phyloP scores from a whole-genome alignment of 2,329 filamentous ascomycete species.

The Claviceps capensis region DNA sequence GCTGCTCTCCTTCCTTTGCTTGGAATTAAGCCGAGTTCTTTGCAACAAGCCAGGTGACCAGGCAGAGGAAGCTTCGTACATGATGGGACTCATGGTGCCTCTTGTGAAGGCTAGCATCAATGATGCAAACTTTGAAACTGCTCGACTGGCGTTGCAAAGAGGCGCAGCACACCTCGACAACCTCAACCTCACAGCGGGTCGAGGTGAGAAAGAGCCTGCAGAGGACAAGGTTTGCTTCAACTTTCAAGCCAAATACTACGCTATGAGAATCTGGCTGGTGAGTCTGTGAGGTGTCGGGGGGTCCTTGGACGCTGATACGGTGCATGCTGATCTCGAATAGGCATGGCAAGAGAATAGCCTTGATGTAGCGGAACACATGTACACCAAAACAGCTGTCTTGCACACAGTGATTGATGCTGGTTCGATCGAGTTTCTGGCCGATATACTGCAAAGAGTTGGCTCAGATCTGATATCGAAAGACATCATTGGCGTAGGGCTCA shows the following conservation, averaged over 20 bases:
- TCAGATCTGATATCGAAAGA: constrained; percentile 38
- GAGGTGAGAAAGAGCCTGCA: constrained; percentile 1
- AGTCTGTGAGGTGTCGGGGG: constrained; percentile 10
- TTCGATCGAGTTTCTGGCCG: constrained; percentile 47
- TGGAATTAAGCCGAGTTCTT: constrained; percentile 41
- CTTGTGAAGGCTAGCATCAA: constrained; percentile 40
- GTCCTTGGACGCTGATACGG: too few relatives aligned
- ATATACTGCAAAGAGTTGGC: constrained; percentile 62
- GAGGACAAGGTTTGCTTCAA: constrained; percentile 2
- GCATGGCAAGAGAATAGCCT: constrained; percentile 60
- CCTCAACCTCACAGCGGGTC: not conserved
- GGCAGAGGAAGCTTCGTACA: constrained; percentile 32
- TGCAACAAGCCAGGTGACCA: constrained; percentile 12
- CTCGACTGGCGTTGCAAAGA: constrained; percentile 47
- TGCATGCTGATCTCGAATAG: constrained; percentile 27
- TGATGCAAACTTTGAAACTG: constrained; percentile 40
- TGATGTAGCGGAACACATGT: constrained; percentile 70
- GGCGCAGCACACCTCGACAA: constrained; percentile 26
- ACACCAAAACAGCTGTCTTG: constrained; percentile 39
- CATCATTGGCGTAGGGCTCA: constrained; percentile 41
- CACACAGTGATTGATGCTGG: constrained; percentile 27
- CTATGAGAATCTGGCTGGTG: constrained; percentile 54
- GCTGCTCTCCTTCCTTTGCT: constrained; percentile 50
- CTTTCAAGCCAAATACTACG: constrained; percentile 48
- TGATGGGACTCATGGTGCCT: constrained; percentile 56